phyloP scores from a whole-genome alignment of 176 grass and related monocot genomes.

The Avena insularis region DNA sequence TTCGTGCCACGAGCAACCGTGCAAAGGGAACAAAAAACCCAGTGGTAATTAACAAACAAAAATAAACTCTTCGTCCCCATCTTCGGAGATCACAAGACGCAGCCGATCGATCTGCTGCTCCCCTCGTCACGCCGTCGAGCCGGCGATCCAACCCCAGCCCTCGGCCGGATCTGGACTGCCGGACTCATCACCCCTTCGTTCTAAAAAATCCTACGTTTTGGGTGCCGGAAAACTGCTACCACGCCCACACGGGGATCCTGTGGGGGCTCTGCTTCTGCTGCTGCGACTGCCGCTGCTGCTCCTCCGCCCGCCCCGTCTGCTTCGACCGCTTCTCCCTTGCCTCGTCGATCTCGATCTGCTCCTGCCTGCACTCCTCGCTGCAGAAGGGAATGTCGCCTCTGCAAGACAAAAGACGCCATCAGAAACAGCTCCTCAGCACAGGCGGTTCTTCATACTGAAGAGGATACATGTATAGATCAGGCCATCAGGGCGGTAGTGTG shows the following conservation, averaged over 20 bases:
- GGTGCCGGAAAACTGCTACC: conserved; percentile 40
- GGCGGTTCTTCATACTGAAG: background rate
- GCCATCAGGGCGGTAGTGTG: too few species aligned
- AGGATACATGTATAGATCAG: background rate
- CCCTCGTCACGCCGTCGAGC: background rate
- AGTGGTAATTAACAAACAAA: conserved; percentile 19
- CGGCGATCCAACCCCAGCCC: background rate
- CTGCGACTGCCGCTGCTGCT: conserved; percentile 54
- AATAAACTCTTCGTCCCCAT: conserved; percentile 29
- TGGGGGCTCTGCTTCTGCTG: conserved; percentile 64
- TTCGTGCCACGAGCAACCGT: background rate
- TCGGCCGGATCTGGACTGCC: background rate
- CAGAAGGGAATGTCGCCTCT: conserved; percentile 96
- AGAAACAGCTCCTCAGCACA: conserved; percentile 22
- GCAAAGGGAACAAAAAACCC: conserved; percentile 21
- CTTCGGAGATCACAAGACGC: conserved; percentile 46
- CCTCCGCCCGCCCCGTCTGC: conserved; percentile 50
- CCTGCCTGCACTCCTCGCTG: conserved; percentile 92
- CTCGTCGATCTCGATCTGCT: conserved; percentile 91
- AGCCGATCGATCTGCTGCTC: background rate
- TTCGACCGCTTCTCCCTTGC: conserved; percentile 58
- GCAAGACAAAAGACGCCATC: conserved; percentile 18
- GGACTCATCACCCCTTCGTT: background rate
- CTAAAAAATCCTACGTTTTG: conserved; percentile 33
- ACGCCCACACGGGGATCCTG: conserved; percentile 77